These are phyloP conservation scores for Colletotrichum lini DNA, from an alignment of 2,329 filamentous ascomycete species.

Conservation along the genomic window DNA sequence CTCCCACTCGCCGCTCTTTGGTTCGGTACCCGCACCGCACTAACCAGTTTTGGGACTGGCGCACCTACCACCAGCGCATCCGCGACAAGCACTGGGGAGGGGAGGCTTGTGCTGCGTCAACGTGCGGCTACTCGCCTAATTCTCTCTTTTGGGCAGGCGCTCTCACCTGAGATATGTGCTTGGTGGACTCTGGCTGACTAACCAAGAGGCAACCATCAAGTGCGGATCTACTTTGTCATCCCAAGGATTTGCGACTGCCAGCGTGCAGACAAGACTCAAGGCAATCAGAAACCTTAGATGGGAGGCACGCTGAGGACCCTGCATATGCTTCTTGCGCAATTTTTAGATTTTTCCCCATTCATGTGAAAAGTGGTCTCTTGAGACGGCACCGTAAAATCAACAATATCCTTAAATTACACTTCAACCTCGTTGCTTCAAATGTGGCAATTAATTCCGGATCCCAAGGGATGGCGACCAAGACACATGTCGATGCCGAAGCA, in stretches of 20 bases:
- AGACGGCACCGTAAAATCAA: constrained; percentile 1
- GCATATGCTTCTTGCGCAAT: neutral
- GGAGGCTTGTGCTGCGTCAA: constrained; percentile 37
- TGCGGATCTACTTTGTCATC: neutral
- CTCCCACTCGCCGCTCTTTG: constrained; percentile 26
- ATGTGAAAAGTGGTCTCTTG: neutral
- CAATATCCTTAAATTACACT: neutral
- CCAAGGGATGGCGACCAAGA: neutral
- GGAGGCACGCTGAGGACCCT: constrained; percentile 10
- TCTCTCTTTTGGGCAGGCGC: constrained; percentile 35
- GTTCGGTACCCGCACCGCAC: constrained; percentile 28
- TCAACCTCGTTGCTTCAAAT: neutral
- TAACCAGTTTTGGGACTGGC: constrained; percentile 23
- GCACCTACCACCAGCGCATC: constrained; percentile 29
- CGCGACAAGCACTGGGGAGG: constrained; percentile 16
- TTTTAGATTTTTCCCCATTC: neutral
- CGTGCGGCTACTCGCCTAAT: constrained; percentile 41
- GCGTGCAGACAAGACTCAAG: neutral
- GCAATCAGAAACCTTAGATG: neutral
- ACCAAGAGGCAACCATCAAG: constrained; percentile 8
- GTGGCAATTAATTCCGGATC: neutral
- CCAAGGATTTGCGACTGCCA: neutral
- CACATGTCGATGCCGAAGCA: neutral
- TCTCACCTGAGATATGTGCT: constrained; percentile 26
- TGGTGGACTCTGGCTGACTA: constrained; percentile 15